Percentiles rank a stretch among this genome's conserved stretches.
phyloP scores from a whole-genome alignment of 371 early-diverging fungal species.

The Mucor sp. region DNA sequence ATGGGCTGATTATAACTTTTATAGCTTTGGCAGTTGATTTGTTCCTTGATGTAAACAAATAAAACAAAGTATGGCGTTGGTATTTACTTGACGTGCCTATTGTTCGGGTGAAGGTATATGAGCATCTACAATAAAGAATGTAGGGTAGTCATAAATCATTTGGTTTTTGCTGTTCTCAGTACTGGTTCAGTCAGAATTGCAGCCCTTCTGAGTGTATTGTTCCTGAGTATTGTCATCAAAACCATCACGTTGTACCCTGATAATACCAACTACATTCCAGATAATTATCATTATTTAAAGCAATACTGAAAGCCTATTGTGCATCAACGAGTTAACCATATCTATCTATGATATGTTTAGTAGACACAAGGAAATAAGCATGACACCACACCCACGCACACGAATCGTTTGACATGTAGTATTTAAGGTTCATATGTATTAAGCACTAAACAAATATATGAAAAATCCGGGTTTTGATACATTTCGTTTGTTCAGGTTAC shows the following conservation, averaged over 20 bases:
- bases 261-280: neutral
- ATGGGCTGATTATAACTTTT: constrained; percentile 32
- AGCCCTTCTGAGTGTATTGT: neutral
- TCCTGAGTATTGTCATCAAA: too few relatives aligned
- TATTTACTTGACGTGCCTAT: neutral
- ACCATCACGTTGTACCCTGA: too few relatives aligned
- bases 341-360: neutral
- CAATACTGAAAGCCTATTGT: neutral
- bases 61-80: neutral
- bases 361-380: neutral
- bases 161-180: too few relatives aligned
- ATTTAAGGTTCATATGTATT: neutral
- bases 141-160: too few relatives aligned
- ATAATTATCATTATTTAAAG: too few relatives aligned
- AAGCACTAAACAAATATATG: neutral
- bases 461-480: neutral
- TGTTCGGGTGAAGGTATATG: neutral
- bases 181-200: too few relatives aligned
- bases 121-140: too few relatives aligned
- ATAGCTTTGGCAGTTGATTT: constrained; percentile 23
- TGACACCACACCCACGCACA: neutral
- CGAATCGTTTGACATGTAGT: neutral
- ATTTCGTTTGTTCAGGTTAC: neutral
- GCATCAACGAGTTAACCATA: neutral
- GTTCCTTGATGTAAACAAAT: neutral